Evolutionary conservation across 2,329 filamentous ascomycete species (phyloP), one percentile per base, ranked within the genome.

Genomic region (Diaporthe batatas): DNA sequence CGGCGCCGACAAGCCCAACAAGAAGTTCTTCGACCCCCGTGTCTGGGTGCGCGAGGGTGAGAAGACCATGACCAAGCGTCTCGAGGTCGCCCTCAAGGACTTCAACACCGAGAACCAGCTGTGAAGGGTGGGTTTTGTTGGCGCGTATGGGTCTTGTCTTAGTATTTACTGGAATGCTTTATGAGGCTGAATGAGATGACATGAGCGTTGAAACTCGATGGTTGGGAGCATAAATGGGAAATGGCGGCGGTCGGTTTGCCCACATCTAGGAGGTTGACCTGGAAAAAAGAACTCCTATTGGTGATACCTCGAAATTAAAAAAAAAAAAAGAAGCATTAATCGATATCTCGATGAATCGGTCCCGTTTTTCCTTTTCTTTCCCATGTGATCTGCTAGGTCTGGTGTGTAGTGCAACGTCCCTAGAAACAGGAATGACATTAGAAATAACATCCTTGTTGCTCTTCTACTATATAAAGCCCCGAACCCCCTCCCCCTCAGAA

Each of bases 31-130:
- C 79, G 91, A 94, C 86, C 94, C 95, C 79, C 92, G 95, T 85
- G 94, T 98, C 82, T 98, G 95, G 96, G 94, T 98, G 75, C 93
- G 95, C 75, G 93, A 95, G 88, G 96, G 96, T 81, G 96, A 99
- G 91, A 97, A 98, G 92, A 95, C 93, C 81, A 99, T 98, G 96
- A 90, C 88, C 81, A 86, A 88, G 79, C 94, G 96, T 85, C 91
- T 98, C 77, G 82, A 90, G 78, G 91, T 92, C 83, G 96, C 93
- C 74, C 91, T 99, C 76, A 87, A 92, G 80, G 96, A 98, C 88
- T 99, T 99, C 90, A 95, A 96, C 88, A 90, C 94, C 79, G 89
- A 93, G 80, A 89, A 89, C 80, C 89, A 94, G 86, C 85, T 96
- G 84, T 97, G 93, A 90, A 6, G 12, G 58, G 23, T 18, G 16